Conservation (phyloP, 352 stramenopile species). For the Pythium oligandrum region DNA sequence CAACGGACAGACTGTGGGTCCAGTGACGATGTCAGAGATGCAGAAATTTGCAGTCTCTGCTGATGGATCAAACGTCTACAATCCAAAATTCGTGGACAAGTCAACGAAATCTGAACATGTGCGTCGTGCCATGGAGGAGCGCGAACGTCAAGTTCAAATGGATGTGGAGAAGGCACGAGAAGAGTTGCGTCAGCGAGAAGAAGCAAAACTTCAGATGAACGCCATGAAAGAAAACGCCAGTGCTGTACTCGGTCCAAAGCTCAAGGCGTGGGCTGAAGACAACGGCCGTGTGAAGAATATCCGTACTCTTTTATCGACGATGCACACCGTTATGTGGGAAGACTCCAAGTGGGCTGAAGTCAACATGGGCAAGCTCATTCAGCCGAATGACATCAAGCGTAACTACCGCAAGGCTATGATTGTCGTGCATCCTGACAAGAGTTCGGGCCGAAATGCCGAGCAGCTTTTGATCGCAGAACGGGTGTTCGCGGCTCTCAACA, state of each 20-base stretch:
- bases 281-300: constrained; percentile 90
- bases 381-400: constrained; percentile 89
- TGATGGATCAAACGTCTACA: constrained; percentile 84
- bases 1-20: constrained; percentile 68
- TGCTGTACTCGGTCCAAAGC: constrained; percentile 51
- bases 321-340: constrained; percentile 91
- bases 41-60: constrained; percentile 59
- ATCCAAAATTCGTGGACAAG: constrained; percentile 80
- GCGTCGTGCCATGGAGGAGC: constrained; percentile 79
- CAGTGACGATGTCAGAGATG: constrained; percentile 83
- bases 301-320: constrained; percentile 86
- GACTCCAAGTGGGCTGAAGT: constrained; percentile 84
- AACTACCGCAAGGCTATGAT: constrained; percentile 91
- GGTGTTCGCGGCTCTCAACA: constrained; percentile 89
- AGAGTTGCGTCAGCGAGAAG: constrained; percentile 63
- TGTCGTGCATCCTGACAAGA: constrained; percentile 90
- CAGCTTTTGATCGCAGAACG: constrained; percentile 88
- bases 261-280: constrained; percentile 82
- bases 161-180: constrained; percentile 75
- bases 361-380: constrained; percentile 90
- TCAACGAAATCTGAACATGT: constrained; percentile 74
- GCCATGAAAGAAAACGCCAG: constrained; percentile 65
- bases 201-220: constrained; percentile 45
- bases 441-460: constrained; percentile 75
- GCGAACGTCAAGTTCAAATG: constrained; percentile 60